Percentiles rank a stretch among this genome's conserved stretches.
These are phyloP conservation scores for Pythium inflatum DNA, from an alignment of 352 stramenopile genomes.

Conservation along the genomic window DNA sequence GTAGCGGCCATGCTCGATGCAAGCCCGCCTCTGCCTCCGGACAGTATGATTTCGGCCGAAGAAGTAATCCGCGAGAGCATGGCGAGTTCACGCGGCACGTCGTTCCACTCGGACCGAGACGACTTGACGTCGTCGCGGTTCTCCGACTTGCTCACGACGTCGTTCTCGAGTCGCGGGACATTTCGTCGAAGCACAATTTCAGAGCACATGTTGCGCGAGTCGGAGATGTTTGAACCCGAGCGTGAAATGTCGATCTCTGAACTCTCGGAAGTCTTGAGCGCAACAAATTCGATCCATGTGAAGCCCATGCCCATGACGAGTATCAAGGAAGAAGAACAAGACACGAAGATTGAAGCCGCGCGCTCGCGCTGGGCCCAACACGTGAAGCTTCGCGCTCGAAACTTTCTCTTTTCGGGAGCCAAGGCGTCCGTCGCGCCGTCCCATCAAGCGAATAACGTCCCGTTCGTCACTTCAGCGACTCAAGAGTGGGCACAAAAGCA, in stretches of 20 bases:
- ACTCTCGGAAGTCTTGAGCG: constrained; percentile 75
- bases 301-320: constrained; percentile 80
- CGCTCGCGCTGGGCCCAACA: constrained; percentile 86
- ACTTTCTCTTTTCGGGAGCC: constrained; percentile 61
- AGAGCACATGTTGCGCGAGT: constrained; percentile 85
- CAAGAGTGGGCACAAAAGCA: constrained; percentile 80
- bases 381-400: constrained; percentile 81
- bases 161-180: constrained; percentile 79
- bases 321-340: constrained; percentile 86
- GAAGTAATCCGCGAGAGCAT: constrained; percentile 88
- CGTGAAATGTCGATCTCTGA: constrained; percentile 73
- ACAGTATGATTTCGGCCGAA: constrained; percentile 85
- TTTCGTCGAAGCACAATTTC: constrained; percentile 81
- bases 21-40: constrained; percentile 70
- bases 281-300: constrained; percentile 51
- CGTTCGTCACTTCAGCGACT: constrained; percentile 51
- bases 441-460: constrained; percentile 10
- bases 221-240: constrained; percentile 82
- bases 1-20: constrained; percentile 56
- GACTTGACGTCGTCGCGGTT: constrained; percentile 50
- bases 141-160: constrained; percentile 54
- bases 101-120: constrained; percentile 73
- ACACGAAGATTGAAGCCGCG: constrained; percentile 81
- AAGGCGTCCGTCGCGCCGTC: constrained; percentile 15
- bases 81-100: constrained; percentile 74